These are phyloP conservation scores for Fusarium dlaminii DNA, from an alignment of 2,329 filamentous ascomycete species.

Conservation along the genomic window DNA sequence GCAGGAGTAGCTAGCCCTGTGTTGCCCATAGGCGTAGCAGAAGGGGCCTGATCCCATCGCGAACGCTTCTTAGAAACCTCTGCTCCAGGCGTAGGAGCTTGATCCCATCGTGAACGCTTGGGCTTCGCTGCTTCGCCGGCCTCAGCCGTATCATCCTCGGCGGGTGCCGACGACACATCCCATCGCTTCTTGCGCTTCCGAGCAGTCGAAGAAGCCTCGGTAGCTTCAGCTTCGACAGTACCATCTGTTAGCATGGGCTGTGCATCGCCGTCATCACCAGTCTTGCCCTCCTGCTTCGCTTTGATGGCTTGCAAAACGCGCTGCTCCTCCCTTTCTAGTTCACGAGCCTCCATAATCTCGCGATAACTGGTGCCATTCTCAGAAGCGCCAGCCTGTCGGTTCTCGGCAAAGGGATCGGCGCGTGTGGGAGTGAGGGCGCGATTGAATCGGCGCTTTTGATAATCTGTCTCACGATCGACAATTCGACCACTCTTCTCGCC, in stretches of 20 bases:
- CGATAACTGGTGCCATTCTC: constrained; percentile 84
- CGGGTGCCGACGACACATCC: constrained; percentile 77
- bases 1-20: constrained; percentile 81
- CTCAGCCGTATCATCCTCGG: constrained; percentile 61
- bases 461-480: constrained; percentile 92
- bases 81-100: constrained; percentile 68
- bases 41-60: constrained; percentile 91
- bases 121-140: constrained; percentile 65
- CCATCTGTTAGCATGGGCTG: constrained; percentile 78
- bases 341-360: constrained; percentile 89
- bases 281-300: constrained; percentile 70
- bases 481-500: constrained; percentile 92
- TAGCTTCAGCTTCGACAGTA: constrained; percentile 73
- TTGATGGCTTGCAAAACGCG: constrained; percentile 83
- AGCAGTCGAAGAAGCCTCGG: constrained; percentile 69
- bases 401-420: constrained; percentile 84
- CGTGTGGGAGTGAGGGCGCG: constrained; percentile 86
- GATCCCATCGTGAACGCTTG: constrained; percentile 89
- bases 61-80: constrained; percentile 79
- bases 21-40: constrained; percentile 78
- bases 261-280: constrained; percentile 71
- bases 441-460: constrained; percentile 94
- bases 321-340: constrained; percentile 93
- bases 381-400: constrained; percentile 72
- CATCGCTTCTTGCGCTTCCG: constrained; percentile 94